Conservation (phyloP, 2,329 filamentous ascomycete species). For the Stagonosporopsis vannaccii region DNA sequence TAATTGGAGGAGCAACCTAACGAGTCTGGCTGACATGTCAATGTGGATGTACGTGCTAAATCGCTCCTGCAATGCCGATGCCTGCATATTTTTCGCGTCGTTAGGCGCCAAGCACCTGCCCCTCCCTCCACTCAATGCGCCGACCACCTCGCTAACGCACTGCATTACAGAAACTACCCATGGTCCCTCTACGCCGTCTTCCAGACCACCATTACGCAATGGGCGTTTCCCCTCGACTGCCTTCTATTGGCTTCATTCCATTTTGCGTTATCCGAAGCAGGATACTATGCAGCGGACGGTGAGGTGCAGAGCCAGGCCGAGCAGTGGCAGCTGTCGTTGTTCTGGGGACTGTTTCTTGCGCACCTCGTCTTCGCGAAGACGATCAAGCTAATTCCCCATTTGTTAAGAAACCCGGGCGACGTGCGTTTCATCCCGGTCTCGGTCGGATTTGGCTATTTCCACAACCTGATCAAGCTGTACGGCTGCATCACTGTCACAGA, state of each 20-base stretch:
- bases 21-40: conserved; percentile 82
- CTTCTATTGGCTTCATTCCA: conserved; percentile 42
- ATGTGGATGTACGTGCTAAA: conserved; percentile 78
- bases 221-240: conserved; percentile 81
- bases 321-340: conserved; percentile 35
- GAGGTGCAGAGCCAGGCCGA: conserved; percentile 24
- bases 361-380: conserved; percentile 81
- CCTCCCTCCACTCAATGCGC: conserved; percentile 31
- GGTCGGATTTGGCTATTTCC: conserved; percentile 89
- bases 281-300: conserved; percentile 35
- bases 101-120: conserved; percentile 39
- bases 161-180: conserved; percentile 73
- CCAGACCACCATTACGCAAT: conserved; percentile 88
- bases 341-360: conserved; percentile 44
- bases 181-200: conserved; percentile 96
- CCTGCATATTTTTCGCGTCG: conserved; percentile 34
- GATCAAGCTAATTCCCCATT: conserved; percentile 87
- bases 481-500: conserved; percentile 74
- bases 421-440: conserved; percentile 83
- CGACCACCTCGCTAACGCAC: conserved; percentile 37
- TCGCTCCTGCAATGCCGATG: conserved; percentile 26
- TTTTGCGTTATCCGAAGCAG: conserved; percentile 40
- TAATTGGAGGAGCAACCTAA: conserved; percentile 97
- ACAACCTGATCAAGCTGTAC: conserved; percentile 90
- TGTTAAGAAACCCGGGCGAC: conserved; percentile 83